Evolutionary conservation across 345 rosid species (phyloP).

Genomic region (Cardamine resedifolia): DNA sequence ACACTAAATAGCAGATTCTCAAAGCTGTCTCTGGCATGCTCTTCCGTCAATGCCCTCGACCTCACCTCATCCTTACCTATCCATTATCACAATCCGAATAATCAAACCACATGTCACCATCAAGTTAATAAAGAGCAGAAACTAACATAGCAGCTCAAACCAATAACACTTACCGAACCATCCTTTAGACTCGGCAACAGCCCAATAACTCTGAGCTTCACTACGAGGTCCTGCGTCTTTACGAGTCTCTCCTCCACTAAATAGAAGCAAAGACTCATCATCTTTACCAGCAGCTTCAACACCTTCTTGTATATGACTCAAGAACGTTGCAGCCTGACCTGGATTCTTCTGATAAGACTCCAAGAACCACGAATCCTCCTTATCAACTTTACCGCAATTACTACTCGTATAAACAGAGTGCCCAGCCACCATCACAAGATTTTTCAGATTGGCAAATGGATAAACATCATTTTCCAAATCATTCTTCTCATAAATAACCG

Average conservation of each 20-base stretch:
- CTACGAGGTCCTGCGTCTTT: constrained; percentile 95
- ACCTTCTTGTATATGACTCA: constrained; percentile 84
- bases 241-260: constrained; percentile 97
- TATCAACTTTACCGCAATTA: constrained; percentile 69
- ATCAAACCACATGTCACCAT: constrained; percentile 5
- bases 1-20: constrained; percentile 94
- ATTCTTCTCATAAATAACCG: constrained; percentile 38
- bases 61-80: constrained; percentile 77
- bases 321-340: constrained; percentile 87
- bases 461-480: constrained; percentile 44
- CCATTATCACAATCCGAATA: constrained; percentile 20
- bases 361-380: constrained; percentile 93
- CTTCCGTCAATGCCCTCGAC: constrained; percentile 87
- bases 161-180: constrained; percentile 86
- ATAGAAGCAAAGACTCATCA: constrained; percentile 73
- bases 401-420: constrained; percentile 88
- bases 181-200: constrained; percentile 87
- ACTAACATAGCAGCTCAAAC: constrained; percentile 6
- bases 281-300: constrained; percentile 61
- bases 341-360: constrained; percentile 93
- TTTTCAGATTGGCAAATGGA: constrained; percentile 65
- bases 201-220: constrained; percentile 99
- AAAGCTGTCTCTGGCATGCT: constrained; percentile 96
- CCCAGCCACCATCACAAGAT: constrained; percentile 98
- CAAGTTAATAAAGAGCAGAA: constrained; percentile 4